A percentile compares a stretch with the other conserved stretches of the same genome.
phyloP scores from a whole-genome alignment of 495 filamentous ascomycete species.

The Daldinia concentrica region DNA sequence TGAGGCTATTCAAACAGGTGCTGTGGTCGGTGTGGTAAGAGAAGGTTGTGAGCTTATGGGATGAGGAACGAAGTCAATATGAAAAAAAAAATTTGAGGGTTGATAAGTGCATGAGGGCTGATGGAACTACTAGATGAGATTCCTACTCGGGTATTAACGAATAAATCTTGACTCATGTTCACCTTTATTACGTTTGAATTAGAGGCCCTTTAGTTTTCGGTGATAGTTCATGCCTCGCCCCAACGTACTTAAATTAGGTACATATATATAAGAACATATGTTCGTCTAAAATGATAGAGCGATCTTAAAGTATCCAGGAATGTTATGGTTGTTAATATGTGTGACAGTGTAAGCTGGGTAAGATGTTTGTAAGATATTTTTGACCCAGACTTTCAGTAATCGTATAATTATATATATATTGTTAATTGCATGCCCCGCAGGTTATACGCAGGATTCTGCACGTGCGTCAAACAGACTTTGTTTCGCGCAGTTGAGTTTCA shows the following conservation, averaged over 20 bases:
- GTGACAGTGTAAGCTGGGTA: too few species aligned
- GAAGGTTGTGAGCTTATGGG: constrained; percentile 80
- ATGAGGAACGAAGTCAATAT: constrained; percentile 32
- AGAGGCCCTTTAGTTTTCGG: neutral
- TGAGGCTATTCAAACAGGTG: constrained; percentile 92
- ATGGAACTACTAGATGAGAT: neutral
- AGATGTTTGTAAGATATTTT: neutral
- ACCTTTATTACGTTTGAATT: neutral
- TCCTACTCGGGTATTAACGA: neutral
- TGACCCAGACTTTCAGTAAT: neutral
- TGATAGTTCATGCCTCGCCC: too few species aligned
- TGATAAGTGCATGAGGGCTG: neutral
- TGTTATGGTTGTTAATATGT: neutral
- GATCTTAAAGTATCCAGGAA: too few species aligned
- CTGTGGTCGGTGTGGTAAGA: constrained; percentile 87
- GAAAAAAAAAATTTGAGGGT: neutral
- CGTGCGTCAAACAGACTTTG: neutral
- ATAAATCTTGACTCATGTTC: neutral
- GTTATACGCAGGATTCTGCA: neutral
- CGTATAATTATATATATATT: neutral
- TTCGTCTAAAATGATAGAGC: too few species aligned
- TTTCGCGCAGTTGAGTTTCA: neutral
- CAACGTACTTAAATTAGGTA: too few species aligned
- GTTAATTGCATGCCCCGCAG: constrained; percentile 9
- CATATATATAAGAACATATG: too few species aligned